Base-by-base conservation (phyloP, 2,329 filamentous ascomycete species). In the Dactylellina parvicollis region DNA sequence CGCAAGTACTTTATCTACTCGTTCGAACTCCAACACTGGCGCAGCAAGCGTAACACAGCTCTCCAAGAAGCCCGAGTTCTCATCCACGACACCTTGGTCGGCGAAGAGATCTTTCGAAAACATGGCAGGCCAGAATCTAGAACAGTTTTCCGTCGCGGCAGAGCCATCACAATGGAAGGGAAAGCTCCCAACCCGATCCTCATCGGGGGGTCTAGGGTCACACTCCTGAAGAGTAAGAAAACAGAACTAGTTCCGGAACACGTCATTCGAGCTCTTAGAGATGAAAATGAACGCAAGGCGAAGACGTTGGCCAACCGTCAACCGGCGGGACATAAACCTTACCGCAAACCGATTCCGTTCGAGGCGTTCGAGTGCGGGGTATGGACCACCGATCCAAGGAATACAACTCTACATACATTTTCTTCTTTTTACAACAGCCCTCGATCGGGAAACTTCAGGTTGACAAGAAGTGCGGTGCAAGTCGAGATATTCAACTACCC, bases 1-100 rank as follows among this genome's bases (percentile, higher is more conserved):
- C 61, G 60, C 14, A 60, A 22, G 32, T 66, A 73, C 40, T 73
- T 54, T 40, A 73, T 73, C 12, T 66, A 66, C 47, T 32, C 32
- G 1, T 73, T 65, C 24, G 69, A 73, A 3, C 16, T 61, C 14
- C 32, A 38, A 2, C 16, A 32, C 5, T 73, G 69, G 69, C n/a
- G 7, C 1, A 34, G 18, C 10, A 73, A 50, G 12, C 12, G 46
- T 1, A 24, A 20, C n/a, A 22, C 20, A 2, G 3, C 4, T 22
- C 1, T 10, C 0, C 60, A 54, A 18, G 34, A 49, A 22, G 69
- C 52, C 3, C 32, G 55, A 3, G 28, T 73, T 7, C 61, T 59
- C 4, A 61, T 73, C 24, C 60, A 66, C 32, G 54, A 65, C 28
- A 1, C 3, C 12, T 30, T 38, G 1, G 34, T 73, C 20, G 69